Evolutionary conservation across 176 grass and related monocot genomes (phyloP).

Genomic region (Dendrocalamus sinicus): DNA sequence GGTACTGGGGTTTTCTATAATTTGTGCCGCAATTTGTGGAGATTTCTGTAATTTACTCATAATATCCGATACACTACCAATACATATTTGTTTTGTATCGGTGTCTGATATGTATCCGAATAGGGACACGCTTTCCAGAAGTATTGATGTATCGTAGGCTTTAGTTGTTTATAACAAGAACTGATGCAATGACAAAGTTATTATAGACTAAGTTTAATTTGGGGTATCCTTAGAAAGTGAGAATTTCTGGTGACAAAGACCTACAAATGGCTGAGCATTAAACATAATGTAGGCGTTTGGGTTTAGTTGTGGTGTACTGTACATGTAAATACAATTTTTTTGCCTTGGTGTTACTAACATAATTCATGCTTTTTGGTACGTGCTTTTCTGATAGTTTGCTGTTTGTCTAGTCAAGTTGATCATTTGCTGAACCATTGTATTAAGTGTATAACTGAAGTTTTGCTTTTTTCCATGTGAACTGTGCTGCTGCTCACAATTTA

Average conservation of each 20-base stretch:
- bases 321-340: not conserved
- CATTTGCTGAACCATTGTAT: not conserved
- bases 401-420: not conserved
- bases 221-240: no score
- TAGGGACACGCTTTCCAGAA: not conserved
- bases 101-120: not conserved
- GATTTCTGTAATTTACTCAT: not conserved
- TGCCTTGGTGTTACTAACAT: not conserved
- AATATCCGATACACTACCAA: not conserved
- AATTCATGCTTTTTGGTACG: not conserved
- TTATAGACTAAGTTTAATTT: not conserved
- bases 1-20: not conserved
- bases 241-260: no score
- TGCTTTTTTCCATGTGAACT: not conserved
- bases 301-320: not conserved
- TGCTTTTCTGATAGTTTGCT: not conserved
- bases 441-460: not conserved
- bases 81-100: not conserved
- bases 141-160: not conserved
- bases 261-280: not conserved
- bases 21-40: not conserved
- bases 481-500: not conserved
- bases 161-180: not conserved
- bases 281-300: constrained; percentile 15
- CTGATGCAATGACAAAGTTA: not conserved